Evolutionary conservation across 202 grass and related monocot genomes (phyloP).

Genomic region (Alloteropsis angusta): DNA sequence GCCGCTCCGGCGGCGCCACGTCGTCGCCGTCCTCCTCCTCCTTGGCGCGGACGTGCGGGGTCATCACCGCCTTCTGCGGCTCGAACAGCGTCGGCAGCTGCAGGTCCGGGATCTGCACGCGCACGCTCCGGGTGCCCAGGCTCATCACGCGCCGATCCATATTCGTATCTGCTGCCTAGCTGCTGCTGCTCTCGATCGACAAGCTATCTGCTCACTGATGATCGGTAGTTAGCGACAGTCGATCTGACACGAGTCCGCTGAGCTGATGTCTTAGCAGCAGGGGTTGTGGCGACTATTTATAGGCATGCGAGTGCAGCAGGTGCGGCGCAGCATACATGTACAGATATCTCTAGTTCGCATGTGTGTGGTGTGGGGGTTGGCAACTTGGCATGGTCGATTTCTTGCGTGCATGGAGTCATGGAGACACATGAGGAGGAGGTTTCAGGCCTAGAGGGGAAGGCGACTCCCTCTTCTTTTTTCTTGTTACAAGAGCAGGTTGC

Average conservation of each 20-base stretch:
- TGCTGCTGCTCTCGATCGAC: background rate
- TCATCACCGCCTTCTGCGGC: slow-evolving; percentile 30
- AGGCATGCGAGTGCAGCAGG: background rate
- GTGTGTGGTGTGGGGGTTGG: background rate
- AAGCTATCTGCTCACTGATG: too few species aligned
- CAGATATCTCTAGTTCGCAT: background rate
- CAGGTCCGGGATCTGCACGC: slow-evolving; percentile 21
- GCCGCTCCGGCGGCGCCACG: slow-evolving; percentile 19
- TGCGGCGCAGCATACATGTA: background rate
- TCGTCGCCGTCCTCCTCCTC: background rate
- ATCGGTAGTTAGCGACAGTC: too few species aligned
- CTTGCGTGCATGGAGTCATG: background rate
- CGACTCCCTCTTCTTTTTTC: background rate
- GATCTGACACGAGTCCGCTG: background rate
- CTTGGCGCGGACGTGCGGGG: background rate
- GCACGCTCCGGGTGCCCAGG: slow-evolving; percentile 7
- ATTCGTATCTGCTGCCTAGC: too few species aligned
- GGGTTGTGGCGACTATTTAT: background rate
- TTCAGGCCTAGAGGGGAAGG: background rate
- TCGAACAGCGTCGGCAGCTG: slow-evolving; percentile 38
- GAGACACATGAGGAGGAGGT: background rate
- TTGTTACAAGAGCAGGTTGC: background rate
- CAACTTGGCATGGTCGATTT: background rate
- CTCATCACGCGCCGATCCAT: slow-evolving; percentile 20
- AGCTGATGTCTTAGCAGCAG: background rate